Evolutionary conservation across 1,139 yeast genomes (phyloP).

Genomic region (Pichia sp.): DNA sequence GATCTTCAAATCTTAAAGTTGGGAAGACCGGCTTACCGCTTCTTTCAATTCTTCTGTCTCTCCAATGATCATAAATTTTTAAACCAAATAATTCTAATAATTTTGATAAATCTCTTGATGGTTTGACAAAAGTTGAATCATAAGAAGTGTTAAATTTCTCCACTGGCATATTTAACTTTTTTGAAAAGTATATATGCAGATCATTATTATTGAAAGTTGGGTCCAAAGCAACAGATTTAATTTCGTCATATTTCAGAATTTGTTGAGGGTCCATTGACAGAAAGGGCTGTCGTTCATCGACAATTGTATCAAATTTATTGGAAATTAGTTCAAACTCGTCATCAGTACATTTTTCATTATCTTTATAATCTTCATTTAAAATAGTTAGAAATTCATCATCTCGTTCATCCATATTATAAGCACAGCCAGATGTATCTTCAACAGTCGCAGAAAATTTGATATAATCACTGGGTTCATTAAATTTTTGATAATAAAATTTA

Average conservation of each 20-base stretch:
- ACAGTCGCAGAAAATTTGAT: constrained; percentile 90
- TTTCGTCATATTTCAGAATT: constrained; percentile 63
- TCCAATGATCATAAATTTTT: constrained; percentile 77
- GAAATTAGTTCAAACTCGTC: constrained; percentile 81
- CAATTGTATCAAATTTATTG: constrained; percentile 65
- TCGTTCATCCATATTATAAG: constrained; percentile 83
- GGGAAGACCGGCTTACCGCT: constrained; percentile 73
- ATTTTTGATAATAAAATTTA: constrained; percentile 62
- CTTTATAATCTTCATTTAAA: constrained; percentile 34
- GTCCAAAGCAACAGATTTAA: constrained; percentile 41
- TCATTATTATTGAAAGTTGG: constrained; percentile 30
- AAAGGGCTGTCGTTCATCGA: constrained; percentile 82
- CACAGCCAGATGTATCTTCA: constrained; percentile 84
- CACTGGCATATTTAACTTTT: constrained; percentile 26
- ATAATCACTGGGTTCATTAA: constrained; percentile 69
- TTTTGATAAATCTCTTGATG: constrained; percentile 43
- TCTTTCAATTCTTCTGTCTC: constrained; percentile 59
- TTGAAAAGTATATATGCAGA: constrained; percentile 30
- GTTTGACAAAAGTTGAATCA: constrained; percentile 41
- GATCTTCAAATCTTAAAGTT: constrained; percentile 75
- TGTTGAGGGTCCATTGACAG: constrained; percentile 78
- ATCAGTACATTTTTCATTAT: constrained; percentile 45
- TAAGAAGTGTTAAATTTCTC: constrained; percentile 36
- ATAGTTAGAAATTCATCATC: constrained; percentile 64
- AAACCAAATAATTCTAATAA: constrained; percentile 62